Evolutionary conservation across 305 asterid species (phyloP).

Genomic region (Fraxinus ornus): DNA sequence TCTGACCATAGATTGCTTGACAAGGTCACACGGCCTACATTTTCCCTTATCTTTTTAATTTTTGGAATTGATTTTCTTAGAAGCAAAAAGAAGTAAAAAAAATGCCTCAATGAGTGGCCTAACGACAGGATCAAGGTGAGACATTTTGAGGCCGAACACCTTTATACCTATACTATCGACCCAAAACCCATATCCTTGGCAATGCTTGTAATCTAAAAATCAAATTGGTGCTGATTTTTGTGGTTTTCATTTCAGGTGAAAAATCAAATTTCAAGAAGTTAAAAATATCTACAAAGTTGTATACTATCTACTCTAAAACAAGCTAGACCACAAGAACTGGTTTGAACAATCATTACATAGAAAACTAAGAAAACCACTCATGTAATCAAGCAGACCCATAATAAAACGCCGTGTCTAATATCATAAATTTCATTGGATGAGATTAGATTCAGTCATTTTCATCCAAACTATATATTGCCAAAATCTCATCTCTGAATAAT

Average conservation of each 20-base stretch:
- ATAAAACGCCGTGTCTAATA: slow-evolving; percentile 43
- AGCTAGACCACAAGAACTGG: slow-evolving; percentile 25
- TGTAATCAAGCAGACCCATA: slow-evolving; percentile 45
- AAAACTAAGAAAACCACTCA: slow-evolving; percentile 4
- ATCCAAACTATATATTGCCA: slow-evolving; percentile 26
- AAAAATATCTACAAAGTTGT: neutral
- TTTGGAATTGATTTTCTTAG: neutral
- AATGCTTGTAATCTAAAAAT: neutral
- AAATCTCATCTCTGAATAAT: neutral
- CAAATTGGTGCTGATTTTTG: neutral
- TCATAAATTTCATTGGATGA: slow-evolving; percentile 66
- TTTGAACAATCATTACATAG: neutral
- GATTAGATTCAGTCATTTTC: slow-evolving; percentile 37
- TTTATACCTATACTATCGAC: neutral
- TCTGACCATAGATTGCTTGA: neutral
- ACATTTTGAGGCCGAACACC: neutral
- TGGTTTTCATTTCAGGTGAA: neutral
- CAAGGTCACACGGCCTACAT: neutral
- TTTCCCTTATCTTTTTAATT: neutral
- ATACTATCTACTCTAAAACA: neutral
- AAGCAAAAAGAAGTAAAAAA: too few relatives aligned
- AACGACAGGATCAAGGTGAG: neutral
- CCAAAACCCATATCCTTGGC: neutral
- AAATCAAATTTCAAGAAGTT: neutral
- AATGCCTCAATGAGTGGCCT: neutral